phyloP scores from a whole-genome alignment of 1,139 yeast species.

The Zhuliangozyma blackwelliae region DNA sequence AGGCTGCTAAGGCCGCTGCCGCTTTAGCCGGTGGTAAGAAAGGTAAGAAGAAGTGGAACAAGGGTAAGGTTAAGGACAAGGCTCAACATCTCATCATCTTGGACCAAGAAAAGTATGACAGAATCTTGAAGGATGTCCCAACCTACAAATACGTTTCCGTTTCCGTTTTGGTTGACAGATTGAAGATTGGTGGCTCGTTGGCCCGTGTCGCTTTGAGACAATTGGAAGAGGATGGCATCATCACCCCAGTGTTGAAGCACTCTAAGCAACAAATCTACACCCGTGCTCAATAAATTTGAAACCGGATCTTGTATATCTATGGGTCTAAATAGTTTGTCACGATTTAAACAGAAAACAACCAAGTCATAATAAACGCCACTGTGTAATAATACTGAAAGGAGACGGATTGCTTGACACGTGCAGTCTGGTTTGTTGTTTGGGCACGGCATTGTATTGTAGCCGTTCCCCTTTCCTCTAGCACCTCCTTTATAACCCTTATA shows the following conservation, averaged over 20 bases:
- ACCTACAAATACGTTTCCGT: slow-evolving; percentile 98
- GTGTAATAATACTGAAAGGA: slow-evolving; percentile 3
- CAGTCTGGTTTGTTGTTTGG: no score
- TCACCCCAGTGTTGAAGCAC: slow-evolving; percentile 92
- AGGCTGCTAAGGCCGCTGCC: slow-evolving; percentile 99
- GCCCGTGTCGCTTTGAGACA: slow-evolving; percentile 98
- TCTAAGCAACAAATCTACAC: slow-evolving; percentile 96
- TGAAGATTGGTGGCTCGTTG: slow-evolving; percentile 98
- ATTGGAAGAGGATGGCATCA: slow-evolving; percentile 92
- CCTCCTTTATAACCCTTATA: no score
- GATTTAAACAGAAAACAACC: slow-evolving; percentile 1
- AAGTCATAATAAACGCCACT: slow-evolving; percentile 6
- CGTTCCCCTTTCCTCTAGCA: no score
- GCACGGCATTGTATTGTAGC: no score
- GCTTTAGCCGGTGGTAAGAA: slow-evolving; percentile 99
- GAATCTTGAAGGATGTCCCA: slow-evolving; percentile 99
- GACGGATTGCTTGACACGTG: no score
- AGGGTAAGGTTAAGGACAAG: slow-evolving; percentile 99
- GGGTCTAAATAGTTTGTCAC: slow-evolving; percentile 1
- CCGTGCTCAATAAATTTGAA: slow-evolving; percentile 49
- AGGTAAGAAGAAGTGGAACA: slow-evolving; percentile 99
- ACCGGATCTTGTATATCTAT: slow-evolving; percentile 1
- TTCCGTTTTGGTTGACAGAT: slow-evolving; percentile 97
- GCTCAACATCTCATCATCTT: slow-evolving; percentile 97
- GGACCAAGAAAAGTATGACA: slow-evolving; percentile 98